Evolutionary conservation across 352 stramenopile species (phyloP).

Genomic region (Achlya hypogyna): DNA sequence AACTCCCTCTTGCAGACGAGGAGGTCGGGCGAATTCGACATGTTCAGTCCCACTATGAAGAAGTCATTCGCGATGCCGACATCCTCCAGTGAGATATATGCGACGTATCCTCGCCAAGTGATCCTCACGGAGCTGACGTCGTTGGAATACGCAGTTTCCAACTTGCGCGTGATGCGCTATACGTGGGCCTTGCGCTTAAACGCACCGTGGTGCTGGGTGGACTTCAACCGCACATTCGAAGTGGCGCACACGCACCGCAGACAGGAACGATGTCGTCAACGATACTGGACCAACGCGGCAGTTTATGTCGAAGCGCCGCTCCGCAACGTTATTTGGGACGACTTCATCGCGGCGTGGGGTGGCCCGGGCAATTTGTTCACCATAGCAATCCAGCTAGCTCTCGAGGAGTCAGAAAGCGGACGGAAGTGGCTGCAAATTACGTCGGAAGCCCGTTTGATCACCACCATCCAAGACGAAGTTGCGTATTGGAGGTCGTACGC

Average conservation of each 20-base stretch:
- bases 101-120: not conserved
- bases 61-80: too few species aligned
- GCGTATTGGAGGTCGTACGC: not conserved
- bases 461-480: not conserved
- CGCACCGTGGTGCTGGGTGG: slow-evolving; percentile 5
- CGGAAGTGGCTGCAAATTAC: not conserved
- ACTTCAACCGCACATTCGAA: slow-evolving; percentile 7
- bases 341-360: not conserved
- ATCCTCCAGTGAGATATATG: too few species aligned
- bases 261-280: not conserved
- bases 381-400: not conserved
- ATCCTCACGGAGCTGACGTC: not conserved
- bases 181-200: not conserved
- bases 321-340: slow-evolving; percentile 1
- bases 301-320: not conserved
- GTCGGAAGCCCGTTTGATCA: not conserved
- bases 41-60: not conserved
- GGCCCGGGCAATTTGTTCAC: not conserved
- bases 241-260: not conserved
- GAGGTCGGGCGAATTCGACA: not conserved
- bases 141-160: not conserved
- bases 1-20: not conserved
- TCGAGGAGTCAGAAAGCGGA: not conserved
- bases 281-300: not conserved
- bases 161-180: not conserved